Conservation (phyloP, 176 grass and related monocot genomes). For the Cocos nucifera region DNA sequence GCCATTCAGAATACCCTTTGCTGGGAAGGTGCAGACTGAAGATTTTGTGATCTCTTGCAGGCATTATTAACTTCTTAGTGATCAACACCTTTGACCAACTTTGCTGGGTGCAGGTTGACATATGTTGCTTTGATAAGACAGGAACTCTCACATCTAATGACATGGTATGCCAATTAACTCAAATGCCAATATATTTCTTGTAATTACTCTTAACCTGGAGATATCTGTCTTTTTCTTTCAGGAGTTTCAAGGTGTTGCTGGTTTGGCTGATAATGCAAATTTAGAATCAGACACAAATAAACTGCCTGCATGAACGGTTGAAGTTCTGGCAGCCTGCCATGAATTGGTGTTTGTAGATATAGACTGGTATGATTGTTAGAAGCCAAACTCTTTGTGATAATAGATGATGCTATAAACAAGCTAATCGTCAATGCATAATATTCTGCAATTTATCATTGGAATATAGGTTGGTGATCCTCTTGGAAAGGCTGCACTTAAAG, state of each 20-base stretch:
- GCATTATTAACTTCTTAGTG: no score
- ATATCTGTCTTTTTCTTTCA: conserved; percentile 30
- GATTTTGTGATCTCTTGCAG: no score
- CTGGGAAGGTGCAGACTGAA: conserved; percentile 56
- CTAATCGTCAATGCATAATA: background rate
- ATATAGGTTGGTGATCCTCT: conserved; percentile 93
- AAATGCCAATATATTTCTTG: no score
- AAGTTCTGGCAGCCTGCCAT: conserved; percentile 77
- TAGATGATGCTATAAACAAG: background rate
- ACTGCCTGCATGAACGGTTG: conserved; percentile 52
- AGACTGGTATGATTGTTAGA: conserved; percentile 59
- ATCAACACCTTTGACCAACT: conserved; percentile 10
- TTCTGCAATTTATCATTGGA: no score
- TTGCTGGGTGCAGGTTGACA: conserved; percentile 69
- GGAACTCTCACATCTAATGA: conserved; percentile 97
- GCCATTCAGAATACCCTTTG: conserved; percentile 99
- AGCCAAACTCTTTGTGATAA: conserved; percentile 3
- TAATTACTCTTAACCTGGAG: no score
- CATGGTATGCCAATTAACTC: conserved; percentile 47
- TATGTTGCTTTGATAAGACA: conserved; percentile 98
- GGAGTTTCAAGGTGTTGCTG: conserved; percentile 99
- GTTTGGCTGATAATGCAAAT: conserved; percentile 51
- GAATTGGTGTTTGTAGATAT: conserved; percentile 95
- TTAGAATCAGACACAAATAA: conserved; percentile 78
- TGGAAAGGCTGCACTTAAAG: conserved; percentile 92